Evolutionary conservation across 2,329 filamentous ascomycete genomes (phyloP).

Genomic region (Mollisia scopiformis): DNA sequence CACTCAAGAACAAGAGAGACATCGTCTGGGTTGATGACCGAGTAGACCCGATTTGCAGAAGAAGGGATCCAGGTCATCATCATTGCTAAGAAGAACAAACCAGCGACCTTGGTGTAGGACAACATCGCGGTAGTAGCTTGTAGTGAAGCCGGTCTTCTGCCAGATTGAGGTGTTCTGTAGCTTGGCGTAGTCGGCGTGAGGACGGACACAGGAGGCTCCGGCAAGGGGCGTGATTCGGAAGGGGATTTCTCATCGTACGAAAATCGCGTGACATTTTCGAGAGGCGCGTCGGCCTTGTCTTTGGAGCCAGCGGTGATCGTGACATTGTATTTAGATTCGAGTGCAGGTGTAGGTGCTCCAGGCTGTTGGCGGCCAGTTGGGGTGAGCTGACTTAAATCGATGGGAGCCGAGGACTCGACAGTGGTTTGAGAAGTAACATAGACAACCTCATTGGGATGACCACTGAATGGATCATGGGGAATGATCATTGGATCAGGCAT

Average conservation of each 20-base stretch:
- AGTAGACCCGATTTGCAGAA: conserved; percentile 76
- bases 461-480: conserved; percentile 47
- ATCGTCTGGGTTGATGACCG: conserved; percentile 58
- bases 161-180: no score
- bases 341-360: not conserved
- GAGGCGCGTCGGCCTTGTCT: not conserved
- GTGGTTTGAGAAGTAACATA: conserved; percentile 57
- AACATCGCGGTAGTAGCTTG: conserved; percentile 62
- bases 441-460: conserved; percentile 45
- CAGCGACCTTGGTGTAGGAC: conserved; percentile 71
- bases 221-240: not conserved
- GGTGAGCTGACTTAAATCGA: not conserved
- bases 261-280: not conserved
- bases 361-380: not conserved
- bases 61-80: conserved; percentile 78
- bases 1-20: conserved; percentile 65
- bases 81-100: conserved; percentile 73
- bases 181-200: conserved; percentile 11
- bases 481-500: conserved; percentile 41
- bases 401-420: not conserved
- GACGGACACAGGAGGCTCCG: not conserved
- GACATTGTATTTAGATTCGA: not conserved
- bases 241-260: not conserved
- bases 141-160: conserved; percentile 14
- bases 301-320: not conserved